A percentile compares a stretch with the other conserved stretches of the same genome.
Evolutionary conservation across 75 land plant species (phyloP).

Genomic region (Selaginella tamariscina): DNA sequence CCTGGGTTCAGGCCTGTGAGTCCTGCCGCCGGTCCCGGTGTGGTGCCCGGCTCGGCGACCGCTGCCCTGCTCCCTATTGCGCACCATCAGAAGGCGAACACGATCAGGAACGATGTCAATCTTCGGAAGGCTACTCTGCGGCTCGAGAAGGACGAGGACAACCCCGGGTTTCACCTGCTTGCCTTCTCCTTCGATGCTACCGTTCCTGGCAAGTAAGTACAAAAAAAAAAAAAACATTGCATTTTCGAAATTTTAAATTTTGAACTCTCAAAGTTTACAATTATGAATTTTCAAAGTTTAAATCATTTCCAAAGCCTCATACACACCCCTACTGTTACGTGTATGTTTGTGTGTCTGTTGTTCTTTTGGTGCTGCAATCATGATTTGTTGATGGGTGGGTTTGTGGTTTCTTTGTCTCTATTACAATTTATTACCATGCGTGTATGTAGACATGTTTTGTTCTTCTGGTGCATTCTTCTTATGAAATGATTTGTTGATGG

Average conservation of each 20-base stretch:
- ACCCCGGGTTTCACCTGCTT: conserved; percentile 56
- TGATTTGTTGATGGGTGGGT: no score
- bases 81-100: conserved; percentile 79
- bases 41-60: conserved; percentile 14
- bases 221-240: background rate
- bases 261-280: no score
- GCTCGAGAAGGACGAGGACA: conserved; percentile 64
- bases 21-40: conserved; percentile 2
- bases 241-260: conserved; percentile 1
- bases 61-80: conserved; percentile 31
- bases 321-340: background rate
- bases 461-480: no score
- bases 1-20: conserved; percentile 6
- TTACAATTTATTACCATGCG: no score
- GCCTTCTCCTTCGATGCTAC: conserved; percentile 86
- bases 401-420: no score
- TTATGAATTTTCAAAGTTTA: background rate
- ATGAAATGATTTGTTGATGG: no score
- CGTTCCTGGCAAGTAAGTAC: conserved; percentile 58
- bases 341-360: no score
- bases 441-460: no score
- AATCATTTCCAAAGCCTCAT: background rate
- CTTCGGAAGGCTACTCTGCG: conserved; percentile 63
- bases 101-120: conserved; percentile 85
- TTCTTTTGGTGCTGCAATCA: no score